Base-by-base conservation (phyloP, 306 rosid genomes). In the Rubus idaeus region DNA sequence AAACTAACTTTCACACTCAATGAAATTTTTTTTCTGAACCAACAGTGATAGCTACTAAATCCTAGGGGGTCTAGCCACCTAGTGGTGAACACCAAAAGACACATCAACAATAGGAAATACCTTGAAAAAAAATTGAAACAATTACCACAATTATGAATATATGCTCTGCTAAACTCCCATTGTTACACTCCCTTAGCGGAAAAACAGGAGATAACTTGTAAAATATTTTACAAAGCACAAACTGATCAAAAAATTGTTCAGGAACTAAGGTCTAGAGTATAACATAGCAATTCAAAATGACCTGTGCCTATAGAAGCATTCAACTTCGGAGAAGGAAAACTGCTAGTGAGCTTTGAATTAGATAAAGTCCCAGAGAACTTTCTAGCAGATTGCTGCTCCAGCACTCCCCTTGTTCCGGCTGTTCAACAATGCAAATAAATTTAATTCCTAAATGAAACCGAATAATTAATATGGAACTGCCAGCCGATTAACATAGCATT, bases 271-370 rank as follows among this genome's bases (percentile, higher is more conserved):
- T 61, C 44, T 11, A 8, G 42, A 42, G 46, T 42, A 4, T 30
- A 23, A 30, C 40, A 5, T 35, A 4, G 41, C 12, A 13, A 10
- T n/a, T 52, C 75, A 53, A 51, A 51, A 75, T 76, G 65, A 95
- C 99, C 99, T 86, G 90, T 51, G 86, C 81, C 86, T 42, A 85
- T 74, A 81, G 91, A 68, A 73, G 91, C 87, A 71, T 87, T 88
- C 50, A 80, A 37, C 83, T 89, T 96, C 1, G 83, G 83, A 76
- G 96, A 81, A 76, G 96, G 79, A 81, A 85, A 86, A 51, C 53
- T 87, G 83, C 78, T 86, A 71, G 89, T 30, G 10, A 73, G 57
- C 89, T 88, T 93, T 20, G 93, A 85, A 73, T 82, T 77, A 60
- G 91, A 76, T 62, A 96, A 21, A 61, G 86, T 82, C 74, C 87